A percentile compares a stretch with the other conserved stretches of the same genome.
Evolutionary conservation across 2,329 filamentous ascomycete species (phyloP).

Genomic region (Fusarium chaquense): DNA sequence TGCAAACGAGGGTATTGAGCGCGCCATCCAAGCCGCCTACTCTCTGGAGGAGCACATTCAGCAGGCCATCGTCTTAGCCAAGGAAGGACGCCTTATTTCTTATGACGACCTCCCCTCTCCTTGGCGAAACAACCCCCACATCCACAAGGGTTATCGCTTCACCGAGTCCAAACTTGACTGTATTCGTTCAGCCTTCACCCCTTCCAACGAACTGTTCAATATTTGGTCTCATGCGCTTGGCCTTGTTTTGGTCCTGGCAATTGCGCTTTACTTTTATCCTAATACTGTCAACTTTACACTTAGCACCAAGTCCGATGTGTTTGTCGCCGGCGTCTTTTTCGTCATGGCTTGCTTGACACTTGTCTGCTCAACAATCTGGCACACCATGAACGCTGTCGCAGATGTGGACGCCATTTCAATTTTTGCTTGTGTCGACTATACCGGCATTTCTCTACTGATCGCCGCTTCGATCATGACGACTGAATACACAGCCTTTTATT

Average conservation of each 20-base stretch:
- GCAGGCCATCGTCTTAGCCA: conserved; percentile 78
- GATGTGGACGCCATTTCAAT: conserved; percentile 90
- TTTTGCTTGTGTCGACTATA: conserved; percentile 98
- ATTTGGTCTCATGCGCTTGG: conserved; percentile 97
- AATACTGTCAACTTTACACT: conserved; percentile 85
- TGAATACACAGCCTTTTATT: conserved; percentile 99
- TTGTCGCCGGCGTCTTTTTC: conserved; percentile 95
- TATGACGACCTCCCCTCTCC: conserved; percentile 93
- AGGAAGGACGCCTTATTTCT: conserved; percentile 83
- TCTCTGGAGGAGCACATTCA: conserved; percentile 88
- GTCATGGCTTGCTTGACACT: conserved; percentile 95
- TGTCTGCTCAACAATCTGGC: conserved; percentile 95
- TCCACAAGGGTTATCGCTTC: conserved; percentile 92
- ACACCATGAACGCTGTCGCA: conserved; percentile 98
- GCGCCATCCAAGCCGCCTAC: conserved; percentile 84
- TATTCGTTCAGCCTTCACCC: conserved; percentile 81
- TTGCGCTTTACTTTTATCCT: conserved; percentile 97
- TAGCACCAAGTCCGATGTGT: conserved; percentile 87
- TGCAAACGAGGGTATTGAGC: conserved; percentile 81
- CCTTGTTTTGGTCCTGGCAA: conserved; percentile 84
- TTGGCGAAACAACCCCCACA: conserved; percentile 96
- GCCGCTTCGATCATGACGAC: conserved; percentile 97
- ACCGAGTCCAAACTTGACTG: conserved; percentile 91
- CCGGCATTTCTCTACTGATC: conserved; percentile 93
- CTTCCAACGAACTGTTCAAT: conserved; percentile 95